Conservation (phyloP, 2,329 filamentous ascomycete species). For the Colletotrichum truncatum region DNA sequence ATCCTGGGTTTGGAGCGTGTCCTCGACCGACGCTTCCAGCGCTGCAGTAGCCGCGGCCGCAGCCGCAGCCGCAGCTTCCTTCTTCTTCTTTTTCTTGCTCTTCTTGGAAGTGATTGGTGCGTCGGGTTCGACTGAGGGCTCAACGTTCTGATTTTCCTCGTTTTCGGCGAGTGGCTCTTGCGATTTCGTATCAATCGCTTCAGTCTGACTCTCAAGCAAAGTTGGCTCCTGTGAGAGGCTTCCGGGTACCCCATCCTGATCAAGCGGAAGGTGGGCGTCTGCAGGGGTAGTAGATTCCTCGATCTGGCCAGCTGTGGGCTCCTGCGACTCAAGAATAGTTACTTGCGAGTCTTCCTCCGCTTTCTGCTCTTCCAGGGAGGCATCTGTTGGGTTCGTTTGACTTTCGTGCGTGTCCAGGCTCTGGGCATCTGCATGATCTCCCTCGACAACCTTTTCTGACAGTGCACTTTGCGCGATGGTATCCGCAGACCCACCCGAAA, state of each 20-base stretch:
- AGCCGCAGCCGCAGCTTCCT: constrained; percentile 5
- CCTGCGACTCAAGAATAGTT: background rate
- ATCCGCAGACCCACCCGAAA: background rate
- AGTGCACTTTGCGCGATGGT: background rate
- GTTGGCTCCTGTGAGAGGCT: constrained; percentile 12
- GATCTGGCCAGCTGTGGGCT: constrained; percentile 1
- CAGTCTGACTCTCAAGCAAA: constrained; percentile 16
- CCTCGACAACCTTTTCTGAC: background rate
- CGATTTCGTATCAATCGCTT: constrained; percentile 6
- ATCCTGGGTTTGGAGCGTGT: background rate
- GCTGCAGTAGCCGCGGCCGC: background rate
- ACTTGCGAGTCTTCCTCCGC: background rate
- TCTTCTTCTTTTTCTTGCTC: constrained; percentile 38
- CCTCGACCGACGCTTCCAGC: background rate
- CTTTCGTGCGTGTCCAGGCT: background rate
- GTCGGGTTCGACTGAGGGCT: background rate
- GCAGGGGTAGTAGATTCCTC: constrained; percentile 3
- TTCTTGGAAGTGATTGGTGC: constrained; percentile 35
- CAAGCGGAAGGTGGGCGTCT: background rate
- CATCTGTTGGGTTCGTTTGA: background rate
- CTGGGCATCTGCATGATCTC: background rate
- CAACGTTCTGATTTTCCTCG: background rate
- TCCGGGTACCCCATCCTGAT: background rate
- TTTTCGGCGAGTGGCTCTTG: constrained; percentile 22
- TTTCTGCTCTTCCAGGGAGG: background rate